phyloP scores from a whole-genome alignment of 768 basidiomycete genomes.

The Sarcodon aspratus region DNA sequence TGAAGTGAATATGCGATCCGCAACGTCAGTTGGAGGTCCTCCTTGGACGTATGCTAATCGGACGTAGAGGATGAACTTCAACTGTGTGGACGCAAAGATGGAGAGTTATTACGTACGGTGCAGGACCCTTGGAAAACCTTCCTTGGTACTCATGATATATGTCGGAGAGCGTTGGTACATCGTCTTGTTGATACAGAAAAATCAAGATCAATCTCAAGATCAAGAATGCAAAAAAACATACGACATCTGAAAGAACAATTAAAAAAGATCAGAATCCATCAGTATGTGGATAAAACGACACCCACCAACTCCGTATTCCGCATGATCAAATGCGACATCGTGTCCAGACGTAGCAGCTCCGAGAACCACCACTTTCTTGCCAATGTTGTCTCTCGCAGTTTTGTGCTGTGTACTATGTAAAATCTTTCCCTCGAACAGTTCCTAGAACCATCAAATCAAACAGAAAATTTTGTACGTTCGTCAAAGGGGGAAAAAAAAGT shows the following conservation, averaged over 20 bases:
- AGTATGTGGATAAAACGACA: neutral
- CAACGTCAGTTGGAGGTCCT: constrained; percentile 35
- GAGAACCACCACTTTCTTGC: constrained; percentile 63
- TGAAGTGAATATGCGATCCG: constrained; percentile 40
- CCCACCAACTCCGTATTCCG: constrained; percentile 32
- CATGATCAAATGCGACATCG: constrained; percentile 38
- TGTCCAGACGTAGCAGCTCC: constrained; percentile 56
- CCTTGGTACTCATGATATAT: constrained; percentile 30
- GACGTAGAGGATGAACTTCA: neutral
- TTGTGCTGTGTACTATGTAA: constrained; percentile 49
- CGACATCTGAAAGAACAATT: neutral
- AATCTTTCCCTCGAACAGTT: constrained; percentile 50
- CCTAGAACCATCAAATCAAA: constrained; percentile 16
- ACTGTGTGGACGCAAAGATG: neutral
- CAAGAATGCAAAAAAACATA: neutral
- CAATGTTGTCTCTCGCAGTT: constrained; percentile 41
- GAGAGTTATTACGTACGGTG: constrained; percentile 12
- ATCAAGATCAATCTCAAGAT: neutral
- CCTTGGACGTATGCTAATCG: constrained; percentile 31
- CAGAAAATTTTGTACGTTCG: neutral
- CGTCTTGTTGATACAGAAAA: constrained; percentile 27
- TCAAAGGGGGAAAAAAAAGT: neutral
- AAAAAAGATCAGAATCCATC: neutral
- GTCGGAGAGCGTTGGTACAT: constrained; percentile 46
- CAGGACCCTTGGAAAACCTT: constrained; percentile 22